Percentiles rank a stretch among this genome's conserved stretches.
phyloP scores from a whole-genome alignment of 208 protist genomes.

The Crithidia sp. region DNA sequence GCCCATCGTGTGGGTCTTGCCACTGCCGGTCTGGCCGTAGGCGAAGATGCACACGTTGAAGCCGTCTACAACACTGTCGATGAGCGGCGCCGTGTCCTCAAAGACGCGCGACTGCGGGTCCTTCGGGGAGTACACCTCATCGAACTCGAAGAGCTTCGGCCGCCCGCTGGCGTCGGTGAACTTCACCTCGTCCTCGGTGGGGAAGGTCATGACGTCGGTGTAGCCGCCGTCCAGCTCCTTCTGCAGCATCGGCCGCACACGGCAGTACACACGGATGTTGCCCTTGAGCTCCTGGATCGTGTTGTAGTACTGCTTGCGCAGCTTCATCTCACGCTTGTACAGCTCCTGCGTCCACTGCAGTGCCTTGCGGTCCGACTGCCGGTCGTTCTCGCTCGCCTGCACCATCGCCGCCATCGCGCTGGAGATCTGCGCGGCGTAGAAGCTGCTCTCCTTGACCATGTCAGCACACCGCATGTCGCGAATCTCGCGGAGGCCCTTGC shows the following conservation, averaged over 20 bases:
- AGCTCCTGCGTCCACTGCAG: conserved; percentile 90
- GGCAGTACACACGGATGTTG: conserved; percentile 95
- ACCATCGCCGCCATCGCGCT: conserved; percentile 79
- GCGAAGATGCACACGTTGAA: conserved; percentile 96
- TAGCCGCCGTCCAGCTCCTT: conserved; percentile 79
- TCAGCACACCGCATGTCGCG: conserved; percentile 68
- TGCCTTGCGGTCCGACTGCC: conserved; percentile 73
- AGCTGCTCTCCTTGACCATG: conserved; percentile 67
- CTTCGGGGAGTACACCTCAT: conserved; percentile 87
- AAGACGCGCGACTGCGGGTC: conserved; percentile 87
- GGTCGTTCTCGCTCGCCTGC: conserved; percentile 71
- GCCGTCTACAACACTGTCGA: conserved; percentile 93
- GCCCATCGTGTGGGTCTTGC: conserved; percentile 92
- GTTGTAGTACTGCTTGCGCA: conserved; percentile 94
- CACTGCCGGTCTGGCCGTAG: conserved; percentile 93
- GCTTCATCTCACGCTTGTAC: conserved; percentile 91
- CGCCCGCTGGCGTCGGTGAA: conserved; percentile 75
- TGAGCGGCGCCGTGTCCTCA: conserved; percentile 92
- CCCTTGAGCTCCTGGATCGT: conserved; percentile 93
- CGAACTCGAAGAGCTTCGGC: conserved; percentile 92
- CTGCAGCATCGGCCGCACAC: conserved; percentile 88
- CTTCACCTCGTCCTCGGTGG: conserved; percentile 81
- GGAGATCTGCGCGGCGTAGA: conserved; percentile 71
- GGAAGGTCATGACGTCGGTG: conserved; percentile 82
- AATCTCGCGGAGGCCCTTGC: conserved; percentile 72